Evolutionary conservation across 2,329 filamentous ascomycete genomes (phyloP), one percentile per base, ranked within the genome.

Genomic region (Trichoderma sp.): DNA sequence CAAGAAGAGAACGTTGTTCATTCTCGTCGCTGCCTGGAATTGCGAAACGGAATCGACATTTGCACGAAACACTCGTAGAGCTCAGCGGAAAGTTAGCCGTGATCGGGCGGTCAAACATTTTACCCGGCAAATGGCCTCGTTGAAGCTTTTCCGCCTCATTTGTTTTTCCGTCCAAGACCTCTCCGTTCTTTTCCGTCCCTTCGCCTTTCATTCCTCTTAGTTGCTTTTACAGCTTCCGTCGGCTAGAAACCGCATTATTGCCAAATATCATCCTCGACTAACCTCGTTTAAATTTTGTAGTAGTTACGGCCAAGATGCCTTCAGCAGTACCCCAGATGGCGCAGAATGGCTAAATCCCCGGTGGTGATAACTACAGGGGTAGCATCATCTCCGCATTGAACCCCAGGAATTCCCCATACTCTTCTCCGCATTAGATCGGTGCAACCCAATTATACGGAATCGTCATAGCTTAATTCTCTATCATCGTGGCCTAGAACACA

Each of bases 341-440:
- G 8, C 33, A 43, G 40, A 24, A 24, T 65, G 27, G 61, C 52
- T 16, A 33, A 43, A 49, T 66, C 52, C 53, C 63, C 63, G 37
- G 53, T 40, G 55, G 49, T 66, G 27, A 37, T 37, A 47, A 35
- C n/a, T 27, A n/a, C 52, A 47, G 52, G 63, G 63, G 53, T 55
- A 31, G 19, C 40, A 31, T 11, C 37, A 35, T 58, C 63, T 58
- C 63, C 63, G 53, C 63, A 66, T 66, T 21, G n/a, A 56, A 58
- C 53, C 63, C 63, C 53, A 66, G 27, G 29, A 31, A 14, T 19
- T 58, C 53, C 53, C 63, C 63, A 49, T 66, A 49, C 14, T 43
- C n/a, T 10, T 33, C n/a, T 33, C 31, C 57, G 63, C 53, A 66
- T 66, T 58, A 58, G 63, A 66, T 66, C 63, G 53, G 37, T 66